A percentile compares a stretch with the other conserved stretches of the same genome.
Evolutionary conservation across 1,284 basidiomycete species (phyloP).

Genomic region (Trichosporon coremiiforme): DNA sequence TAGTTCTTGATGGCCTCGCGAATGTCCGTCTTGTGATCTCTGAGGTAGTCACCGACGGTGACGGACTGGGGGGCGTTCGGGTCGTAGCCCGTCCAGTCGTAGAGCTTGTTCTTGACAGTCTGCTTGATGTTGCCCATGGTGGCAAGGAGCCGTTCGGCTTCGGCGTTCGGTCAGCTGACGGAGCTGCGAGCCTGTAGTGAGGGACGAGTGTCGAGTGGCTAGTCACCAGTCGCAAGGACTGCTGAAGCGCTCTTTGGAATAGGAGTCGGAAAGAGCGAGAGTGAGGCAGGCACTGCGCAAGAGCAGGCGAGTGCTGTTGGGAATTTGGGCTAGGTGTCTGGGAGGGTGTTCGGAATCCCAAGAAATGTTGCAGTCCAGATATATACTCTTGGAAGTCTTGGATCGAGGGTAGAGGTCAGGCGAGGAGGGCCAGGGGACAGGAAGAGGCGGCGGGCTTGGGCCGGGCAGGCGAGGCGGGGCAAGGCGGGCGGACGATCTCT

Average conservation of each 20-base stretch:
- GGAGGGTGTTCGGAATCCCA: conserved; percentile 13
- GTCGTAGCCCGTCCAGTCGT: conserved; percentile 44
- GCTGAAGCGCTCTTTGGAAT: neutral
- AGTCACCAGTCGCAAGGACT: conserved; percentile 14
- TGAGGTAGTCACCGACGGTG: conserved; percentile 39
- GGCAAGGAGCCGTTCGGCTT: neutral
- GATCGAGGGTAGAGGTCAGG: neutral
- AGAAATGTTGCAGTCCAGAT: conserved; percentile 11
- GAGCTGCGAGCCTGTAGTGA: conserved; percentile 10
- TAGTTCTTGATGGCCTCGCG: conserved; percentile 60
- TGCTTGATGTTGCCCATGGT: conserved; percentile 18
- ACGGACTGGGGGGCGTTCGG: conserved; percentile 48
- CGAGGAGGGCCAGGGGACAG: neutral
- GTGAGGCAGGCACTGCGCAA: neutral
- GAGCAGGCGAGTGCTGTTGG: neutral
- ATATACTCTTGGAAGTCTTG: conserved; percentile 12
- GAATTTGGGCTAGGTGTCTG: neutral
- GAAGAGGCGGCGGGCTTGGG: neutral
- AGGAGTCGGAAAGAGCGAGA: neutral
- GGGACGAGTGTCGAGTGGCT: neutral
- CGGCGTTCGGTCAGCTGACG: neutral
- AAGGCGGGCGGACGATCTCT: too few relatives aligned
- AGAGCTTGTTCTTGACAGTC: conserved; percentile 31
- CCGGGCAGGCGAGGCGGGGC: neutral
- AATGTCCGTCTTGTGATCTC: conserved; percentile 35